Conservation (phyloP, 352 stramenopile species). For the Globisporangium polare region DNA sequence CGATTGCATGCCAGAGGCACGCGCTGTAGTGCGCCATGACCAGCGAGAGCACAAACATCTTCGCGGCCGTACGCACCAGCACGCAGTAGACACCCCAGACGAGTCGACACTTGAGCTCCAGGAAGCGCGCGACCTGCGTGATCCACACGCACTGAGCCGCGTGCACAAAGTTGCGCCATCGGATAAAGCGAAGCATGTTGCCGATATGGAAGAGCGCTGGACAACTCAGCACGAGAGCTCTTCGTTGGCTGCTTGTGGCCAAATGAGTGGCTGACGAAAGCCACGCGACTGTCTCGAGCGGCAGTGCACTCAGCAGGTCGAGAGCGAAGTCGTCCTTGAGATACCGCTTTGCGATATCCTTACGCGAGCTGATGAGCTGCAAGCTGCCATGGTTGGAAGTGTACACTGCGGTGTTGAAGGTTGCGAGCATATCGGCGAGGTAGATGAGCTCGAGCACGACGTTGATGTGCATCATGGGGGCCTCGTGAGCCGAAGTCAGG, state of each 20-base stretch:
- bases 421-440: constrained; percentile 1
- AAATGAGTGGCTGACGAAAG: background rate
- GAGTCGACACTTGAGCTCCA: background rate
- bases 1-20: constrained; percentile 1
- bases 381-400: constrained; percentile 1
- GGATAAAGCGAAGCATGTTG: background rate
- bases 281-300: background rate
- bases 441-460: constrained; percentile 10
- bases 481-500: background rate
- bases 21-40: constrained; percentile 5
- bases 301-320: constrained; percentile 9
- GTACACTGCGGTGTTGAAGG: constrained; percentile 8
- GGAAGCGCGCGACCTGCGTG: background rate
- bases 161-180: background rate
- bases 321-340: background rate
- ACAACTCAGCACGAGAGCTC: background rate
- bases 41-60: background rate
- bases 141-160: background rate
- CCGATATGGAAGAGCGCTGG: constrained; percentile 1
- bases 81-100: constrained; percentile 5
- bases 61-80: background rate
- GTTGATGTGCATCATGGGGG: constrained; percentile 5
- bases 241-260: background rate
- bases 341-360: constrained; percentile 6
- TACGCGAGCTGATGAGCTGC: background rate